These are phyloP conservation scores for Scleroderma bovista DNA, from an alignment of 768 basidiomycete genomes.

Conservation along the genomic window DNA sequence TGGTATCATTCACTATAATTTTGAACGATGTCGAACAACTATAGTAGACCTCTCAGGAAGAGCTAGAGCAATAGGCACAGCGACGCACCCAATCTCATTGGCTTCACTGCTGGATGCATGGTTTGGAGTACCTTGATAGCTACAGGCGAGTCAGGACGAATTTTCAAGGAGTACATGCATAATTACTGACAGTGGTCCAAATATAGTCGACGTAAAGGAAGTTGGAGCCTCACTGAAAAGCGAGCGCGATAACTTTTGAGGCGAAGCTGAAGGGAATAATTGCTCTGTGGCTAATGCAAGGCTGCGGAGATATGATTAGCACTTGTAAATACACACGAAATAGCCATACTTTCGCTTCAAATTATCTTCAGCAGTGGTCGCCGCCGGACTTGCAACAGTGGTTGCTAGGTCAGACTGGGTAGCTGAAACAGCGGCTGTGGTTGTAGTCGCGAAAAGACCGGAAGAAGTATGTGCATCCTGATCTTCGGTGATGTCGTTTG, in stretches of 20 bases:
- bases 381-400: neutral
- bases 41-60: conserved; percentile 2
- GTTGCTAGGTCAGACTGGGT: conserved; percentile 6
- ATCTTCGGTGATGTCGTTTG: neutral
- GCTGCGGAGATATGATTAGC: conserved; percentile 21
- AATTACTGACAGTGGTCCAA: conserved; percentile 54
- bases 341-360: conserved; percentile 21
- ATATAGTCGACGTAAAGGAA: conserved; percentile 57
- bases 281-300: conserved; percentile 40
- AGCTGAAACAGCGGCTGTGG: conserved; percentile 10
- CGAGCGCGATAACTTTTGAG: conserved; percentile 13
- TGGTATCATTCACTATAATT: conserved; percentile 45
- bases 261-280: conserved; percentile 40
- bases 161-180: neutral
- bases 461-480: conserved; percentile 2
- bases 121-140: conserved; percentile 21
- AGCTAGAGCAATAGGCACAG: neutral
- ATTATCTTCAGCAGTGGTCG: conserved; percentile 13
- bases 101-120: neutral
- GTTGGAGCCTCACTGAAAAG: conserved; percentile 17
- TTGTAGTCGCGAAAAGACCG: neutral
- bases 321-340: neutral
- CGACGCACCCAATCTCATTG: conserved; percentile 16
- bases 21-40: conserved; percentile 34
- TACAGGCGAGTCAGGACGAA: conserved; percentile 4